Evolutionary conservation across 768 basidiomycete genomes (phyloP).

Genomic region (Rhizopogon salebrosus): DNA sequence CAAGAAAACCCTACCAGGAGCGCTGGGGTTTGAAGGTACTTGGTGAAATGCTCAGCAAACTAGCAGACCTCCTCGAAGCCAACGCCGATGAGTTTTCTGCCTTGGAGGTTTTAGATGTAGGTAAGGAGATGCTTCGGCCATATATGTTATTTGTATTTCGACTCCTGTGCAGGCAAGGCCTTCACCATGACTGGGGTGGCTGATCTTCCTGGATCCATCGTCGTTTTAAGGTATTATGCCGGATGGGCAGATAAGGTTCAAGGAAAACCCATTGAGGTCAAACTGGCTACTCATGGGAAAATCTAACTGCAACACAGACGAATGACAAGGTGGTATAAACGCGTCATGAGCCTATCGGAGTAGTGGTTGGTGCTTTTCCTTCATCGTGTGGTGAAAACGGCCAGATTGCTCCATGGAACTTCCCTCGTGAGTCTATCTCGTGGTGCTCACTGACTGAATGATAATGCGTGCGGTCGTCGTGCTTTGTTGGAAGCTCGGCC

Average conservation of each 20-base stretch:
- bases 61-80: constrained; percentile 47
- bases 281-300: not conserved
- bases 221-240: constrained; percentile 34
- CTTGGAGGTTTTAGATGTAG: constrained; percentile 47
- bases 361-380: constrained; percentile 27
- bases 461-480: not conserved
- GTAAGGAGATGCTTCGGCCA: constrained; percentile 17
- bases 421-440: constrained; percentile 29
- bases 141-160: not conserved
- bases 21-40: constrained; percentile 50
- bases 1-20: constrained; percentile 33
- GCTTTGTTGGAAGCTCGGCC: constrained; percentile 40
- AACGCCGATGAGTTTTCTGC: constrained; percentile 43
- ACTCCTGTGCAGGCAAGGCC: constrained; percentile 34
- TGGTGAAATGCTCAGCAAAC: constrained; percentile 38
- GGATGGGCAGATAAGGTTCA: constrained; percentile 47
- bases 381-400: constrained; percentile 18
- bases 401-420: constrained; percentile 68
- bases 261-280: constrained; percentile 25
- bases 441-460: not conserved
- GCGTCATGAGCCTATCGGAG: constrained; percentile 62
- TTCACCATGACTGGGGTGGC: constrained; percentile 14
- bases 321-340: constrained; percentile 61
- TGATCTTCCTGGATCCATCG: constrained; percentile 16
- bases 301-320: constrained; percentile 31